These are phyloP conservation scores for Pyrenophora tritici-repentis DNA, from an alignment of 2,329 filamentous ascomycete species.

Conservation along the genomic window DNA sequence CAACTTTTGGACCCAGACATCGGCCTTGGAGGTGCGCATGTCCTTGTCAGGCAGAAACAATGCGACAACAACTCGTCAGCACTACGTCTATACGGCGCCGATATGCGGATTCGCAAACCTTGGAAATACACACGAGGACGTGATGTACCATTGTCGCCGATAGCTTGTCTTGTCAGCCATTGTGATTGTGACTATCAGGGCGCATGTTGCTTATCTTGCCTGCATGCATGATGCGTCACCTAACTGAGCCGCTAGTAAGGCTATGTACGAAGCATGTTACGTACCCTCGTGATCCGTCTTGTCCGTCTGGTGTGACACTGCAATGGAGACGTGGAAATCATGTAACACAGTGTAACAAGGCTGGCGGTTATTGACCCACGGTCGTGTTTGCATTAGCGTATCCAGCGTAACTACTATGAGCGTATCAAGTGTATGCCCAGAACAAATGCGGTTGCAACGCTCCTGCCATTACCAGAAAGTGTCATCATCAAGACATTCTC, in stretches of 20 bases:
- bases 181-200: not conserved
- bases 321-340: constrained; percentile 1
- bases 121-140: constrained; percentile 1
- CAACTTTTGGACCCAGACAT: constrained; percentile 16
- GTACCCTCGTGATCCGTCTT: constrained; percentile 1
- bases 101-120: constrained; percentile 1
- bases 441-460: no score
- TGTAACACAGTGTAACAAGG: constrained; percentile 5
- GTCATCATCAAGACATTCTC: no score
- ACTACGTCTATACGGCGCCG: constrained; percentile 18
- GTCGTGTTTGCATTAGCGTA: not conserved
- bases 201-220: constrained; percentile 3
- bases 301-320: constrained; percentile 2
- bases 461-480: no score
- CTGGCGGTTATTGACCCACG: constrained; percentile 5
- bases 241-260: not conserved
- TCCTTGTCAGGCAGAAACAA: constrained; percentile 26
- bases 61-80: constrained; percentile 29
- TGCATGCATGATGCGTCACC: not conserved
- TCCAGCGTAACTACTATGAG: not conserved
- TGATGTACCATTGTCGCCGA: not conserved
- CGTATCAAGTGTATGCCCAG: not conserved
- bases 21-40: constrained; percentile 17
- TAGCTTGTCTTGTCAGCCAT: not conserved
- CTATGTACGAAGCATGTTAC: not conserved